phyloP scores from a whole-genome alignment of 345 rosid genomes.

The Hevea brasiliensis region DNA sequence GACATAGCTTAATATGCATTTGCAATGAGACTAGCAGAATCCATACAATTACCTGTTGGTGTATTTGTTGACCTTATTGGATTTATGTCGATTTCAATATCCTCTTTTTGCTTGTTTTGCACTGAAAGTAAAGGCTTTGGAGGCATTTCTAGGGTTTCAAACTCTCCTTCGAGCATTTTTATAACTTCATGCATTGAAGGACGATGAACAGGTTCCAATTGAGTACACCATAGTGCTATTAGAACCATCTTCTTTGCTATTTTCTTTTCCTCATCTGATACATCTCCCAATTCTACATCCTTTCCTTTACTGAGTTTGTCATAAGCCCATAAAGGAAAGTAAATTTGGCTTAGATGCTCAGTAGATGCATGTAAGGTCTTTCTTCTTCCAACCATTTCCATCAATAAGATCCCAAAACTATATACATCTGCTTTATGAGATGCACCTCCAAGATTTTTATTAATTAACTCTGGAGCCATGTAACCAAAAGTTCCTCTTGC shows the following conservation, averaged over 20 bases:
- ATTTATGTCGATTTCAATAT: not conserved
- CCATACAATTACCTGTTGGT: too few relatives aligned
- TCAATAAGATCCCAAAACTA: too few relatives aligned
- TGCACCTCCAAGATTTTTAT: too few relatives aligned
- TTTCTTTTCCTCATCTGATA: not conserved
- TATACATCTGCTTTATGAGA: too few relatives aligned
- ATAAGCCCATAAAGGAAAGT: not conserved
- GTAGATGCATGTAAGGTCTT: too few relatives aligned
- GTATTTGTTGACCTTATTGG: not conserved
- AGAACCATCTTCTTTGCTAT: not conserved
- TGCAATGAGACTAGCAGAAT: too few relatives aligned
- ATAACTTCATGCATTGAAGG: not conserved
- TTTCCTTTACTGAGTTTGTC: not conserved
- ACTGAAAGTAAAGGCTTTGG: not conserved
- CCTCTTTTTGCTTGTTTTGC: not conserved
- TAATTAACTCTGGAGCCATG: not conserved
- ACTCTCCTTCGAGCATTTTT: not conserved
- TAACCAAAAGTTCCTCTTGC: not conserved
- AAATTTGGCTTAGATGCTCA: not conserved
- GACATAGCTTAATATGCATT: too few relatives aligned
- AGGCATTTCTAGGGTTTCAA: not conserved
- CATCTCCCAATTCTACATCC: not conserved
- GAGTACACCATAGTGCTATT: slow-evolving; percentile 1
- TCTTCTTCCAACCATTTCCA: too few relatives aligned
- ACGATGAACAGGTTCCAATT: not conserved